A percentile compares a stretch with the other conserved stretches of the same genome.
Evolutionary conservation across 768 basidiomycete genomes (phyloP).

Genomic region (Xanthoconium stramineum): DNA sequence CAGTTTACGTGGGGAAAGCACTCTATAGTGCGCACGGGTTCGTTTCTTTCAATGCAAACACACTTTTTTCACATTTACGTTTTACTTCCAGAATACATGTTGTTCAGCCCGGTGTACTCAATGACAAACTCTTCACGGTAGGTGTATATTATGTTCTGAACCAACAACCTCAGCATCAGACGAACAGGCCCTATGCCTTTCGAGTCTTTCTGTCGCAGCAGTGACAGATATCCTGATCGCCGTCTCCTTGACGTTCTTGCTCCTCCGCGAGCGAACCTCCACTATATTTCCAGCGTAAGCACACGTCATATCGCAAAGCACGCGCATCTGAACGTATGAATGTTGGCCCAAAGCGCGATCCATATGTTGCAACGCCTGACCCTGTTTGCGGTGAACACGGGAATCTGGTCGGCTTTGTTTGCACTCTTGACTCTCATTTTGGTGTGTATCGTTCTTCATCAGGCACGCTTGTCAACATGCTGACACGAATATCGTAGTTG

Average conservation of each 20-base stretch:
- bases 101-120: background rate
- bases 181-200: background rate
- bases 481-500: background rate
- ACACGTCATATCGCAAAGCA: too few species aligned
- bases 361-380: conserved; percentile 4
- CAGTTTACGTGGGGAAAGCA: conserved; percentile 1
- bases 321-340: background rate
- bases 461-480: too few species aligned
- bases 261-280: background rate
- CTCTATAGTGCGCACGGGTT: conserved; percentile 2
- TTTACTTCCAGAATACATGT: background rate
- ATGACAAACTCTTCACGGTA: background rate
- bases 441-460: background rate
- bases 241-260: conserved; percentile 2
- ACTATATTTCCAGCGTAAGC: background rate
- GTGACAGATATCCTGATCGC: conserved; percentile 5
- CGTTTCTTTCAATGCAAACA: background rate
- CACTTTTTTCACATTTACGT: too few species aligned
- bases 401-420: background rate
- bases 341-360: background rate
- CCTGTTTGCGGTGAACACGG: background rate
- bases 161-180: background rate
- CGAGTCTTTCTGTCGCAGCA: background rate
- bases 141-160: background rate
- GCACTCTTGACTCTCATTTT: background rate